Evolutionary conservation across 495 filamentous ascomycete genomes (phyloP).

Genomic region (Aspergillus campestris): DNA sequence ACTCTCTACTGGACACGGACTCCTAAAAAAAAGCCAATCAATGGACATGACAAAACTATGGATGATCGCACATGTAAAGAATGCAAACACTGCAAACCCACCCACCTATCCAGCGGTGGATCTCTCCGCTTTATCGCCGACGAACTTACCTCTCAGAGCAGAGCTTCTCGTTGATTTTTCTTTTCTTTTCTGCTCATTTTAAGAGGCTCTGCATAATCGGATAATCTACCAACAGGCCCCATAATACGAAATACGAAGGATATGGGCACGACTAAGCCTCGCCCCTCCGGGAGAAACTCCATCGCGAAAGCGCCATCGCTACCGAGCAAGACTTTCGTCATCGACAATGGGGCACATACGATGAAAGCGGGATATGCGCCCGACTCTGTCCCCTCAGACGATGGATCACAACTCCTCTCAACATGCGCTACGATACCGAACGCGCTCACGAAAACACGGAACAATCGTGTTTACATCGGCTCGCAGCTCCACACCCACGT

Average conservation of each 20-base stretch:
- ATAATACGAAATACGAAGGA: neutral
- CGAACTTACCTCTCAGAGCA: too few relatives aligned
- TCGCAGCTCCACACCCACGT: slow-evolving; percentile 67
- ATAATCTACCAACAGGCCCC: too few relatives aligned
- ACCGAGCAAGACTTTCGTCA: slow-evolving; percentile 64
- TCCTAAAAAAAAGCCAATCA: too few relatives aligned
- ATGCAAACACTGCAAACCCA: too few relatives aligned
- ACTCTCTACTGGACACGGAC: too few relatives aligned
- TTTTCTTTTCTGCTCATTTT: too few relatives aligned
- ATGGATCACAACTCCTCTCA: slow-evolving; percentile 30
- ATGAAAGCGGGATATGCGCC: slow-evolving; percentile 85
- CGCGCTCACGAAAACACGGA: slow-evolving; percentile 74
- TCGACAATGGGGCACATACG: slow-evolving; percentile 91
- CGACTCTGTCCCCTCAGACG: slow-evolving; percentile 24
- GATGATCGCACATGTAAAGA: too few relatives aligned
- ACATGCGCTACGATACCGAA: slow-evolving; percentile 72
- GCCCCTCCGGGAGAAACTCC: slow-evolving; percentile 24
- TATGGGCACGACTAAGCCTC: slow-evolving; percentile 34
- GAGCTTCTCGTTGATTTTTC: too few relatives aligned
- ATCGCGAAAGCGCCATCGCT: slow-evolving; percentile 23
- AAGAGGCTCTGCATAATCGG: too few relatives aligned
- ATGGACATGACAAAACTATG: too few relatives aligned
- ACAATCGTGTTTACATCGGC: slow-evolving; percentile 68
- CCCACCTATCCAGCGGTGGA: too few relatives aligned
- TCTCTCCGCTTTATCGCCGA: too few relatives aligned